Evolutionary conservation across 148 eudicot species (phyloP), one percentile per base, ranked within the genome.

Genomic region (Euryodendron excelsum): DNA sequence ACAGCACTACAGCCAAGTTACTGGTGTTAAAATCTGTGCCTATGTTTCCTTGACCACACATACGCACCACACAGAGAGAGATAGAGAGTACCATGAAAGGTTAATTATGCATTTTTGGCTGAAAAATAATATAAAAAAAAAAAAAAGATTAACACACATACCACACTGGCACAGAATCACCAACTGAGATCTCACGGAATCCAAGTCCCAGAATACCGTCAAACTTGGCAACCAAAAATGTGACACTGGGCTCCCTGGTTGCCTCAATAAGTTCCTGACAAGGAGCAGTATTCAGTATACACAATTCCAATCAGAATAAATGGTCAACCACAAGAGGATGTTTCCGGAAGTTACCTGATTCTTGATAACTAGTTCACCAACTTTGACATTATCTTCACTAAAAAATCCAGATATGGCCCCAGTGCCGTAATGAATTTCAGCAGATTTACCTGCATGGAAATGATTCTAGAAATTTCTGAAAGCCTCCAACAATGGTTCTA

Each of bases 161-260:
- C 99, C 99, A 96, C n/a, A 96, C 91, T 30, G 99, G 99, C 61
- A 86, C 92, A 64, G 97, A 80, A 75, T 86, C 83, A 31, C 99
- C 99, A 28, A 89, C 97, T 48, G 99, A 84, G 52, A 96, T 96
- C 78, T 93, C 98, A 56, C 77, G 90, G 80, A 93, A 93, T 31
- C 98, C 99, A 47, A 96, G 90, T 74, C 99, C 99, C 70, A 96
- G 87, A 62, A 96, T 93, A 36, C 99, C 99, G 77, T 96, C 99
- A 85, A 96, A 96, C 78, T 93, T 92, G 74, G 95, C 98, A 66
- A 85, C 87, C 88, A 96, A 27, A 75, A 96, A 96, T 61, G 98
- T 92, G 45, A 88, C 52, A 82, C 99, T 78, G 11, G 99, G 92
- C 86, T 96, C 99, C 27, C 77, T 86, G 34, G 98, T 93, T 69